These are phyloP conservation scores for Strobilomyces dryophilus DNA, from an alignment of 768 basidiomycete genomes.

Conservation along the genomic window DNA sequence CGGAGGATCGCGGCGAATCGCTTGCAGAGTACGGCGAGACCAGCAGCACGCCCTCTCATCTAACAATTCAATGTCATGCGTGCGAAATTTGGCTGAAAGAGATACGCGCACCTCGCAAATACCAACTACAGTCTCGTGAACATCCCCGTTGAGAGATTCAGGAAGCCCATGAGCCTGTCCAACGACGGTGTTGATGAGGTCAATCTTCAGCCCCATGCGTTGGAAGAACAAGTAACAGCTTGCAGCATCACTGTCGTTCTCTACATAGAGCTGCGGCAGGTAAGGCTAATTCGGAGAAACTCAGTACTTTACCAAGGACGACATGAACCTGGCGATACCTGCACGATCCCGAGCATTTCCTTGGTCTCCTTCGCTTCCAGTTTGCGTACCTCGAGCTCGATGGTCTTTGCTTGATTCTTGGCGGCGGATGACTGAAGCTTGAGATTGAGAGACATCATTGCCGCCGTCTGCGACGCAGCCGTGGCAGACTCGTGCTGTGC, in stretches of 20 bases:
- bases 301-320: neutral
- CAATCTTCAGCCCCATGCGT: slow-evolving; percentile 80
- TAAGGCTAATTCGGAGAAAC: slow-evolving; percentile 57
- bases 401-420: slow-evolving; percentile 85
- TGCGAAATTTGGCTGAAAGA: neutral
- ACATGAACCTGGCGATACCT: slow-evolving; percentile 41
- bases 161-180: slow-evolving; percentile 82
- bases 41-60: slow-evolving; percentile 82
- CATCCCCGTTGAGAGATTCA: slow-evolving; percentile 75
- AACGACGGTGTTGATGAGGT: slow-evolving; percentile 79
- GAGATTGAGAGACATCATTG: slow-evolving; percentile 91
- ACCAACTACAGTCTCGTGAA: slow-evolving; percentile 86
- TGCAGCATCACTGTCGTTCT: slow-evolving; percentile 85
- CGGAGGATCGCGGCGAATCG: slow-evolving; percentile 84
- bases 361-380: slow-evolving; percentile 80
- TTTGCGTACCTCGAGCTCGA: slow-evolving; percentile 85
- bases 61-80: slow-evolving; percentile 24
- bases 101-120: slow-evolving; percentile 74
- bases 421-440: slow-evolving; percentile 88
- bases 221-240: slow-evolving; percentile 92
- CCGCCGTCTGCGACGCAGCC: slow-evolving; percentile 84
- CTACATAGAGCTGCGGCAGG: slow-evolving; percentile 84
- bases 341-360: slow-evolving; percentile 78
- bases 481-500: slow-evolving; percentile 80
- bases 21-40: slow-evolving; percentile 79